A percentile compares a stretch with the other conserved stretches of the same genome.
Evolutionary conservation across 23 red algal species (phyloP).

Genomic region (Gracilaria domingensis): DNA sequence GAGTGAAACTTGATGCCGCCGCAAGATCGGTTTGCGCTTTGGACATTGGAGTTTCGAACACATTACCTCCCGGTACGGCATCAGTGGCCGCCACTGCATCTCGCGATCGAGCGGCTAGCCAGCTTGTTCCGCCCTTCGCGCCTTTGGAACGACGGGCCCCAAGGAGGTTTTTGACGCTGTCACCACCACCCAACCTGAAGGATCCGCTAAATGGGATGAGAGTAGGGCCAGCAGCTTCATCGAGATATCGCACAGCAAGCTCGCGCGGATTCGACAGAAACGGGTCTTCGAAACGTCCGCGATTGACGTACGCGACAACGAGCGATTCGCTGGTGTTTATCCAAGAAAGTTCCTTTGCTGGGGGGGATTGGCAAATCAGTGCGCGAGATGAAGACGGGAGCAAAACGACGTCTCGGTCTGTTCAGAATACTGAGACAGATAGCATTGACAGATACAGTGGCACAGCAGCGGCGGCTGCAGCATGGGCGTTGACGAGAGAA

Average conservation of each 20-base stretch:
- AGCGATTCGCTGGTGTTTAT: slow-evolving; percentile 81
- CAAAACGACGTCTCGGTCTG: slow-evolving; percentile 16
- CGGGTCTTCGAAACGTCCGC: slow-evolving; percentile 45
- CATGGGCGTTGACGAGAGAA: slow-evolving; percentile 82
- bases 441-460: slow-evolving; percentile 74
- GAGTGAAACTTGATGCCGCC: slow-evolving; percentile 64
- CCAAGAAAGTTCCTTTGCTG: slow-evolving; percentile 76
- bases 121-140: slow-evolving; percentile 82
- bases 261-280: slow-evolving; percentile 37
- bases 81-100: slow-evolving; percentile 74
- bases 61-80: slow-evolving; percentile 82
- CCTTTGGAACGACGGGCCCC: slow-evolving; percentile 76
- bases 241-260: slow-evolving; percentile 33
- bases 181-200: slow-evolving; percentile 53
- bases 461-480: slow-evolving; percentile 74
- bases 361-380: slow-evolving; percentile 48
- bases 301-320: slow-evolving; percentile 80
- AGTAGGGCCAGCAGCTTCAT: slow-evolving; percentile 7
- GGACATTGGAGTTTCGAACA: slow-evolving; percentile 80
- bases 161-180: slow-evolving; percentile 72
- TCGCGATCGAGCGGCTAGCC: slow-evolving; percentile 70
- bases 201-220: slow-evolving; percentile 31
- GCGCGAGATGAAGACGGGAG: slow-evolving; percentile 4
- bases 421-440: slow-evolving; percentile 50
- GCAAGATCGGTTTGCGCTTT: slow-evolving; percentile 73